Conservation (phyloP, 202 grass and related monocot genomes). For the Schoenoplectus tabernaemontani region DNA sequence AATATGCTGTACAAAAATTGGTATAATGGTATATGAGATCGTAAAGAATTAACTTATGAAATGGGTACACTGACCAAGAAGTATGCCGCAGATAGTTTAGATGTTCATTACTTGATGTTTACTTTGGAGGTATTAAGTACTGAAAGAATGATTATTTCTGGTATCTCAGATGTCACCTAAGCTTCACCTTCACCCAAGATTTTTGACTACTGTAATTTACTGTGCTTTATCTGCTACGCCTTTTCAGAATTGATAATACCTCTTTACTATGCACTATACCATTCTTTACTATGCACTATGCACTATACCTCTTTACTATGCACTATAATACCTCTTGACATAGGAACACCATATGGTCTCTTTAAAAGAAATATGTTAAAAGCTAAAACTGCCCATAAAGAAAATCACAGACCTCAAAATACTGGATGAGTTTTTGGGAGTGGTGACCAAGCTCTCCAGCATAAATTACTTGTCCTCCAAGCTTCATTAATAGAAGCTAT, state of each 20-base stretch:
- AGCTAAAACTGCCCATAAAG: background rate
- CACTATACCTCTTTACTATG: background rate
- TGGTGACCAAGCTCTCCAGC: slow-evolving; percentile 53
- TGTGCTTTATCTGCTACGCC: no score
- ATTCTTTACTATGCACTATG: background rate
- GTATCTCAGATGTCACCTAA: no score
- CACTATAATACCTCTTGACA: background rate
- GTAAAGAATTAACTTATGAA: background rate
- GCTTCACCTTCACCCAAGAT: no score
- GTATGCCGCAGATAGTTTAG: background rate
- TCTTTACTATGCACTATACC: background rate
- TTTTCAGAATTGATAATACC: no score
- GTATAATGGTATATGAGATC: background rate
- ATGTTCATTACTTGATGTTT: background rate
- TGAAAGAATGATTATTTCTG: no score
- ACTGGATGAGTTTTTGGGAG: slow-evolving; percentile 61
- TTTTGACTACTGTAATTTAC: no score
- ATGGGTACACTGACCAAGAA: background rate
- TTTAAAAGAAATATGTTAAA: background rate
- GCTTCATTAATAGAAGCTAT: slow-evolving; percentile 74
- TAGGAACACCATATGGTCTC: background rate
- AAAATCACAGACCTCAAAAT: slow-evolving; percentile 49
- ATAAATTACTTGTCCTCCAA: slow-evolving; percentile 65
- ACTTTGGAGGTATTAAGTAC: no score
- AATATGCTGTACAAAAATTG: no score